Conservation (phyloP, 2,329 filamentous ascomycete genomes). For the Penicillium occitanis region DNA sequence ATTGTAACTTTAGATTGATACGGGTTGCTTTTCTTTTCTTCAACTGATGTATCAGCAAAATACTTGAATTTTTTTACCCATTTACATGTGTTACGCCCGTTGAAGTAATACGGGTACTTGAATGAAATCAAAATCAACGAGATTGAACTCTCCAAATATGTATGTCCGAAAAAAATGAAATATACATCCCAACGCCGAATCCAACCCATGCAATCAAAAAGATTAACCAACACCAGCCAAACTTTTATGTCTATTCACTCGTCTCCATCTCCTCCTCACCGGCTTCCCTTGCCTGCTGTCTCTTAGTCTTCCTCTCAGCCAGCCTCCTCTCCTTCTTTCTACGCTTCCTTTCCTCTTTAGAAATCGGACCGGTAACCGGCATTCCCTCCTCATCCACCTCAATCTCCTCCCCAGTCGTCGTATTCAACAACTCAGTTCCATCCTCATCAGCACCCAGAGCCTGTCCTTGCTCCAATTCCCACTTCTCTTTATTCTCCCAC, state of each 20-base stretch:
- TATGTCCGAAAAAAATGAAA: not conserved
- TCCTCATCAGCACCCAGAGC: conserved; percentile 4
- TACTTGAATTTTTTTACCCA: not conserved
- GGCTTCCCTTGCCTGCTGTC: conserved; percentile 28
- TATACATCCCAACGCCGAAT: conserved; percentile 13
- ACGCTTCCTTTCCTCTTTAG: conserved; percentile 56
- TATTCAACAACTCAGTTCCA: conserved; percentile 12
- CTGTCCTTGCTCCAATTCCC: conserved; percentile 36
- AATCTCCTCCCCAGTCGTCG: conserved; percentile 35
- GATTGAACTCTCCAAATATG: not conserved
- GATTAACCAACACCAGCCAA: not conserved
- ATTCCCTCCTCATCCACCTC: conserved; percentile 39
- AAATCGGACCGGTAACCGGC: conserved; percentile 33
- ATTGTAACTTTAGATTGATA: conserved; percentile 51
- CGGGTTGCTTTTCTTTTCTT: not conserved
- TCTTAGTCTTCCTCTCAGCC: conserved; percentile 43
- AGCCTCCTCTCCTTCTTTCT: conserved; percentile 56
- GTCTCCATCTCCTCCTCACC: conserved; percentile 20
- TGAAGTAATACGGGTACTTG: not conserved
- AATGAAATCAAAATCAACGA: not conserved
- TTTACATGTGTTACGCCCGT: not conserved
- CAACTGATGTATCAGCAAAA: not conserved
- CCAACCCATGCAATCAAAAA: conserved; percentile 10
- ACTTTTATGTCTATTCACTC: conserved; percentile 15
- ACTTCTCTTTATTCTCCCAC: conserved; percentile 39